Conservation (phyloP, 1,139 yeast genomes). For the Candida gigantensis region DNA sequence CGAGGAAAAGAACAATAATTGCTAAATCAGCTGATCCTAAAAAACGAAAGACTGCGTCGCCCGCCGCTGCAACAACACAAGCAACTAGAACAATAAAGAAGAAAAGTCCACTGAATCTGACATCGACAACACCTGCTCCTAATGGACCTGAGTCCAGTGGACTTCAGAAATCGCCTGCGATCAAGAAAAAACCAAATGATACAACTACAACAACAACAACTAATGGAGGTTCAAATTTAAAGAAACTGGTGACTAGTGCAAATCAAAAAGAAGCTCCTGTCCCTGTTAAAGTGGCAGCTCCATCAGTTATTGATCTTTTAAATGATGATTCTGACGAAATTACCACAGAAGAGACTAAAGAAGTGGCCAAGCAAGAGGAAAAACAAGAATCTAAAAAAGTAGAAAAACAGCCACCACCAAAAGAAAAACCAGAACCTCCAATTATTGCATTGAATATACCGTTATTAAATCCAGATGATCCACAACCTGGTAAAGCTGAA, state of each 20-base stretch:
- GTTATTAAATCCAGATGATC: slow-evolving; percentile 47
- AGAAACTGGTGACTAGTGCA: slow-evolving; percentile 3
- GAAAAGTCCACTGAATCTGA: not conserved
- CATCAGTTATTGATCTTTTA: slow-evolving; percentile 17
- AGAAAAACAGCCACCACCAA: slow-evolving; percentile 14
- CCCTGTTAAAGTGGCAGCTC: slow-evolving; percentile 14
- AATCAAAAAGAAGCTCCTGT: slow-evolving; percentile 18
- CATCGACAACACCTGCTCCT: slow-evolving; percentile 7
- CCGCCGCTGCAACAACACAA: slow-evolving; percentile 3
- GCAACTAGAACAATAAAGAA: not conserved
- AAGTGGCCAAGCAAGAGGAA: slow-evolving; percentile 3
- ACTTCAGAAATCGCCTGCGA: slow-evolving; percentile 15
- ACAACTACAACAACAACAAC: too few relatives aligned
- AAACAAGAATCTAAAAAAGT: slow-evolving; percentile 11
- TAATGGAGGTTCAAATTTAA: not conserved
- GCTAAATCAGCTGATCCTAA: slow-evolving; percentile 6
- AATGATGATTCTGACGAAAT: slow-evolving; percentile 16
- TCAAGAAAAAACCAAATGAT: slow-evolving; percentile 17
- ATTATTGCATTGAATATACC: slow-evolving; percentile 65
- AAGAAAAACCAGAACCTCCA: slow-evolving; percentile 36
- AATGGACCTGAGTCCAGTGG: too few relatives aligned
- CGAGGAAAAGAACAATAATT: slow-evolving; percentile 14
- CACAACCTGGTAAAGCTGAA: slow-evolving; percentile 65
- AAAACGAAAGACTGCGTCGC: slow-evolving; percentile 11
- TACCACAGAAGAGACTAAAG: not conserved